phyloP scores from a whole-genome alignment of 2,329 filamentous ascomycete species.

The Ciborinia camelliae region DNA sequence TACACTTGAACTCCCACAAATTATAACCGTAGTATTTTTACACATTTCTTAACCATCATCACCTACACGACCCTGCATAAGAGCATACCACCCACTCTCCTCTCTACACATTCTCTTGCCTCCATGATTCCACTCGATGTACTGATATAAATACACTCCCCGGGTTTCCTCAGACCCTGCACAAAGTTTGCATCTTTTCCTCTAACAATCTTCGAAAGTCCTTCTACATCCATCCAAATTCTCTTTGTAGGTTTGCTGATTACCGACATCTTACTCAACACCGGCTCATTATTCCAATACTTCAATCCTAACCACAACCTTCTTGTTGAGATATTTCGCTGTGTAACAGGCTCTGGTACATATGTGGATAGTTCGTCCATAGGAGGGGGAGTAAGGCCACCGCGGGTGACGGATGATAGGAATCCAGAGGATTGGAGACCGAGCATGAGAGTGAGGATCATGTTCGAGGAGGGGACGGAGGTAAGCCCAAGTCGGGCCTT shows the following conservation, averaged over 20 bases:
- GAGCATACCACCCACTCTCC: slow-evolving; percentile 63
- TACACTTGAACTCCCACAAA: slow-evolving; percentile 16
- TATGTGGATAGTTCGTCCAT: slow-evolving; percentile 46
- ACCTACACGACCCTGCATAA: slow-evolving; percentile 57
- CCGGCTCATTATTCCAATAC: slow-evolving; percentile 69
- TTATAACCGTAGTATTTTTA: slow-evolving; percentile 16
- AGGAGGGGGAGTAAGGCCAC: slow-evolving; percentile 55
- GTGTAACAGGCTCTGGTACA: slow-evolving; percentile 50
- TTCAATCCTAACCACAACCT: slow-evolving; percentile 70
- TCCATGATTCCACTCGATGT: slow-evolving; percentile 68
- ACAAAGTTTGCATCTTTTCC: slow-evolving; percentile 58
- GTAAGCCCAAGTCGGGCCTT: slow-evolving; percentile 66
- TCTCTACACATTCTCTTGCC: slow-evolving; percentile 66
- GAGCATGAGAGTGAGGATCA: slow-evolving; percentile 61
- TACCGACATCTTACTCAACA: slow-evolving; percentile 60
- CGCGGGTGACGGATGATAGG: slow-evolving; percentile 64
- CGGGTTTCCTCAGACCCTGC: slow-evolving; percentile 60
- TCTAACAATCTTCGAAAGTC: slow-evolving; percentile 54
- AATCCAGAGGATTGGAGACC: slow-evolving; percentile 67
- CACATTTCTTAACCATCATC: slow-evolving; percentile 11
- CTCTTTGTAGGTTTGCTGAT: slow-evolving; percentile 66
- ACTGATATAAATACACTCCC: slow-evolving; percentile 65
- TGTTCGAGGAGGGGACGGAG: slow-evolving; percentile 63
- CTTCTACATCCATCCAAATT: slow-evolving; percentile 58
- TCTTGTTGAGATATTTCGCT: slow-evolving; percentile 57